A percentile compares a stretch with the other conserved stretches of the same genome.
Evolutionary conservation across 495 filamentous ascomycete species (phyloP).

Genomic region (Tetracladium marchalianum): DNA sequence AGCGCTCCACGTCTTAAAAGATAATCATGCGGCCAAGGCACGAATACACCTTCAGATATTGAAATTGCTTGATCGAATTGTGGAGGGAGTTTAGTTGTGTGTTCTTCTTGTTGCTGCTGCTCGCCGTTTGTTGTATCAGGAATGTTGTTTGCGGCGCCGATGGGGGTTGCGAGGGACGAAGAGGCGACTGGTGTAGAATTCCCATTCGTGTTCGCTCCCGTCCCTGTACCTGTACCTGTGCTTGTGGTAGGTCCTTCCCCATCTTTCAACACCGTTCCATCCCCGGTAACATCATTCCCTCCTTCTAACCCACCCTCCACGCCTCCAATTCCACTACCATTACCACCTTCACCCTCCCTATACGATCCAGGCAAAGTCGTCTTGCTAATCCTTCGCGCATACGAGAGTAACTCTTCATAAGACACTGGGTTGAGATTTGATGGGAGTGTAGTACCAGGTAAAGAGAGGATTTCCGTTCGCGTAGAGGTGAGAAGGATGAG

Average conservation of each 20-base stretch:
- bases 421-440: constrained; percentile 31
- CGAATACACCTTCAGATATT: constrained; percentile 32
- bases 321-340: no score
- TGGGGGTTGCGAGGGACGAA: constrained; percentile 1
- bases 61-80: constrained; percentile 15
- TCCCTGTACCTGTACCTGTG: neutral
- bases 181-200: constrained; percentile 1
- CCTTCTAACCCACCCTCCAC: no score
- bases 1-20: constrained; percentile 54
- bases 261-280: constrained; percentile 7
- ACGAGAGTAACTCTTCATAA: constrained; percentile 57
- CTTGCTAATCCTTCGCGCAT: constrained; percentile 62
- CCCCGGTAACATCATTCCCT: constrained; percentile 14
- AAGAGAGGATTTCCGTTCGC: constrained; percentile 53
- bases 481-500: constrained; percentile 51
- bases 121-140: constrained; percentile 6
- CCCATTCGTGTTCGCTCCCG: constrained; percentile 10
- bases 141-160: neutral
- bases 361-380: constrained; percentile 60
- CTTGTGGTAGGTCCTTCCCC: neutral
- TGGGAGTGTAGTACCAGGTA: constrained; percentile 42
- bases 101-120: constrained; percentile 1
- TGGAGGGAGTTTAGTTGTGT: constrained; percentile 7
- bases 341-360: constrained; percentile 13
- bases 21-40: constrained; percentile 60